A percentile compares a stretch with the other conserved stretches of the same genome.
phyloP scores from a whole-genome alignment of 305 asterid genomes.

The Fraxinus xanthoxyloides region DNA sequence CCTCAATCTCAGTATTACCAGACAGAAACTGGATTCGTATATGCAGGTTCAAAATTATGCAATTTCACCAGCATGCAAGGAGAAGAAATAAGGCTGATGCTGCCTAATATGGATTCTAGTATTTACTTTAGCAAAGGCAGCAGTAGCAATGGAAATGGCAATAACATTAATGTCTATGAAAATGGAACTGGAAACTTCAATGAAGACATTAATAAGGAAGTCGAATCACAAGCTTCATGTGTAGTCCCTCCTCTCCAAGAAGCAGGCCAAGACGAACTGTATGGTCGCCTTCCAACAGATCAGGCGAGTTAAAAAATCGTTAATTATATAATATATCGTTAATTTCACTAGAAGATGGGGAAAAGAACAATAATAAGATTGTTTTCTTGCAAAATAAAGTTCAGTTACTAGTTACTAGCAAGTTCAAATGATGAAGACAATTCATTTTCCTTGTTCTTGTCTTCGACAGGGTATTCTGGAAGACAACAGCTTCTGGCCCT shows the following conservation, averaged over 20 bases:
- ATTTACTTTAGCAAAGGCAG: neutral
- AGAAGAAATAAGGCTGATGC: constrained; percentile 16
- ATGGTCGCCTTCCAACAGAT: constrained; percentile 1
- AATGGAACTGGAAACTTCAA: neutral
- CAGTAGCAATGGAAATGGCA: neutral
- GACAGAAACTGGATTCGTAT: constrained; percentile 15
- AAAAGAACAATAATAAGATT: neutral
- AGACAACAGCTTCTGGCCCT: constrained; percentile 1
- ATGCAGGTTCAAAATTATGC: constrained; percentile 5
- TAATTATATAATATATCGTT: neutral
- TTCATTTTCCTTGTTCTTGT: neutral
- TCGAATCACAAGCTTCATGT: constrained; percentile 9
- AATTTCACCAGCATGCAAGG: constrained; percentile 17
- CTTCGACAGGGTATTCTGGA: constrained; percentile 27
- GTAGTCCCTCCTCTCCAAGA: constrained; percentile 12
- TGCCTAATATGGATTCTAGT: neutral
- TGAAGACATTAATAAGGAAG: neutral
- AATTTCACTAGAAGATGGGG: neutral
- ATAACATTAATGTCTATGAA: neutral
- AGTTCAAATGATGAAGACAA: neutral
- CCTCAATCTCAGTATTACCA: constrained; percentile 16
- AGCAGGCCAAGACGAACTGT: neutral
- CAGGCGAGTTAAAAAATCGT: constrained; percentile 19
- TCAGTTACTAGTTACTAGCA: neutral
- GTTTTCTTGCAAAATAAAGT: neutral